phyloP scores from a whole-genome alignment of 768 basidiomycete genomes.

The Podaxis mareebaensis region DNA sequence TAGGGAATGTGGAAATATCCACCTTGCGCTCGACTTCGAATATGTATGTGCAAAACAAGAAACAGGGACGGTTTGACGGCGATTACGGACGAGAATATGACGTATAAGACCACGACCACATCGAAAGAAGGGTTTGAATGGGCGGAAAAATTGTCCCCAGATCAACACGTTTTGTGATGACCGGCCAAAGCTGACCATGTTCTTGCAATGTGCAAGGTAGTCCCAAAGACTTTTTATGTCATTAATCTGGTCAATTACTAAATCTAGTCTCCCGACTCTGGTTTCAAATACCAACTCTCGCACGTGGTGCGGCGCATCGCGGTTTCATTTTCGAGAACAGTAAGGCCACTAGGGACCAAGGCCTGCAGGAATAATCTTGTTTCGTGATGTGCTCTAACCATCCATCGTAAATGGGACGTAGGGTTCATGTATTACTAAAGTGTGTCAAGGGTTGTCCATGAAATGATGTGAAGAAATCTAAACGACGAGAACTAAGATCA shows the following conservation, averaged over 20 bases:
- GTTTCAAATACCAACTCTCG: background rate
- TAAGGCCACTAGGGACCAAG: background rate
- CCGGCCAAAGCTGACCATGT: background rate
- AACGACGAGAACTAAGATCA: background rate
- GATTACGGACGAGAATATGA: slow-evolving; percentile 9
- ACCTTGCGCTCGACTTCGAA: background rate
- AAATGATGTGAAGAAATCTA: background rate
- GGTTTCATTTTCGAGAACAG: background rate
- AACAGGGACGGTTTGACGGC: slow-evolving; percentile 1
- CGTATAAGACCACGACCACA: slow-evolving; percentile 3
- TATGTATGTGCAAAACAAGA: background rate
- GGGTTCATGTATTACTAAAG: background rate
- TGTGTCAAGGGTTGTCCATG: background rate
- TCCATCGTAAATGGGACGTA: background rate
- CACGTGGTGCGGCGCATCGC: background rate
- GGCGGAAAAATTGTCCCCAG: too few relatives aligned
- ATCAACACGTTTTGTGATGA: slow-evolving; percentile 6
- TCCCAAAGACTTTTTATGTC: slow-evolving; percentile 7
- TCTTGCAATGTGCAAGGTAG: background rate
- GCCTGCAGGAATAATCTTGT: background rate
- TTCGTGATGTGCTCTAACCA: background rate
- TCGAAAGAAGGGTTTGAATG: background rate
- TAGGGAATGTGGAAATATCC: background rate
- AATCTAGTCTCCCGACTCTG: background rate
- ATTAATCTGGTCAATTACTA: background rate